Conservation (phyloP, 306 rosid species). For the Prunus campanulata region DNA sequence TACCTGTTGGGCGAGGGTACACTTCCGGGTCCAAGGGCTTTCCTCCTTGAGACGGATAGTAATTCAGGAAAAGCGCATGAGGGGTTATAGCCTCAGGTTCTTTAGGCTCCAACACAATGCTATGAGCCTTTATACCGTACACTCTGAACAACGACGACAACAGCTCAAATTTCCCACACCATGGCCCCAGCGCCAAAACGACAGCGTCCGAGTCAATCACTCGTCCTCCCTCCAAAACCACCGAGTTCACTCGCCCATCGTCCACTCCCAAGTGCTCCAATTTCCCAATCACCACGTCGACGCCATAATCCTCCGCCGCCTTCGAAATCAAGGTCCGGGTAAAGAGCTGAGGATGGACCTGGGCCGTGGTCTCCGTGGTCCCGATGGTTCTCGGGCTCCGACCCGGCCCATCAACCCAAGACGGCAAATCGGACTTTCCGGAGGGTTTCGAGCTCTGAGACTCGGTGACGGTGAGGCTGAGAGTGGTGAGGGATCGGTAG, state of each 20-base stretch:
- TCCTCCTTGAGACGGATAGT: conserved; percentile 38
- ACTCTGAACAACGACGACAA: conserved; percentile 59
- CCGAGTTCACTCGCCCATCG: conserved; percentile 47
- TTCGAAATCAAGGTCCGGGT: conserved; percentile 47
- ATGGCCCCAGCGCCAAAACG: conserved; percentile 81
- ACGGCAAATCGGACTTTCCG: conserved; percentile 28
- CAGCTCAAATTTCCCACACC: conserved; percentile 64
- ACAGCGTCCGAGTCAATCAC: conserved; percentile 60
- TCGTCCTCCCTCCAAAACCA: conserved; percentile 60
- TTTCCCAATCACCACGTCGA: conserved; percentile 65
- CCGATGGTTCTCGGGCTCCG: conserved; percentile 52
- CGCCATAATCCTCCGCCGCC: conserved; percentile 67
- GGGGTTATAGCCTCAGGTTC: conserved; percentile 55
- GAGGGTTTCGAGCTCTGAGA: conserved; percentile 36
- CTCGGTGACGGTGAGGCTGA: conserved; percentile 62
- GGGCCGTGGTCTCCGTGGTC: conserved; percentile 67
- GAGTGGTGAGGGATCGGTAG: conserved; percentile 66
- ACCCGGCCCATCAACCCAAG: conserved; percentile 74
- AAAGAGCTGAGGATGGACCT: conserved; percentile 81
- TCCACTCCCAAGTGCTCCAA: conserved; percentile 48
- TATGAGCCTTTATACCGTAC: conserved; percentile 68
- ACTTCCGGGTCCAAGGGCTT: conserved; percentile 73
- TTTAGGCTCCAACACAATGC: conserved; percentile 76
- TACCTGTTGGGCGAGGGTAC: conserved; percentile 92
- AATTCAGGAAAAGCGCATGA: conserved; percentile 69